A percentile compares a stretch with the other conserved stretches of the same genome.
Conservation (phyloP, 805 yeast genomes). For the Wickerhamiella lipophila region DNA sequence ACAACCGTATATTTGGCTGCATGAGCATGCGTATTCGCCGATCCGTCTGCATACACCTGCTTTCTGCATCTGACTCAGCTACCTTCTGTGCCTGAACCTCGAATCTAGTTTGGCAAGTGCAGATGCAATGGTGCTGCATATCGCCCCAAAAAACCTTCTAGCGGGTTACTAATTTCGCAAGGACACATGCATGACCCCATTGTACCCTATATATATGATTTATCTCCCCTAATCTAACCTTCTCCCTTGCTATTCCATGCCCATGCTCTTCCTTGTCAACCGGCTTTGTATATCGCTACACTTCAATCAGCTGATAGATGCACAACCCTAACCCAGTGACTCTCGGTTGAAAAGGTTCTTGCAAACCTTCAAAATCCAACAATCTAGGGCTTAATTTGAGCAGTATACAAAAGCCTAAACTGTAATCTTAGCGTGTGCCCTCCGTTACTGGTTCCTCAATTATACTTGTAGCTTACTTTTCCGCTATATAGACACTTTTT, state of each 20-base stretch:
- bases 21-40: constrained; percentile 8
- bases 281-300: neutral
- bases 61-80: neutral
- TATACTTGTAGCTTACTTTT: too few species aligned
- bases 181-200: too few species aligned
- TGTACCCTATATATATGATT: too few species aligned
- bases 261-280: constrained; percentile 1
- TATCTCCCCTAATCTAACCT: neutral
- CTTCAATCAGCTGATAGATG: constrained; percentile 10
- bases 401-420: too few species aligned
- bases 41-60: constrained; percentile 7
- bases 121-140: neutral
- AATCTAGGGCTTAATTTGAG: too few species aligned
- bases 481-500: too few species aligned
- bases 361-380: too few species aligned
- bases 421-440: too few species aligned
- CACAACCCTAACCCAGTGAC: constrained; percentile 10
- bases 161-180: too few species aligned
- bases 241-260: neutral
- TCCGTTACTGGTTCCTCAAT: too few species aligned
- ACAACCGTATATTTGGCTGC: constrained; percentile 10
- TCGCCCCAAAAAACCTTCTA: neutral
- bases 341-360: neutral
- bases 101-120: neutral
- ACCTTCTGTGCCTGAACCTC: constrained; percentile 2